Base-by-base conservation (phyloP, 768 basidiomycete species). In the Rhizopogon sp. region DNA sequence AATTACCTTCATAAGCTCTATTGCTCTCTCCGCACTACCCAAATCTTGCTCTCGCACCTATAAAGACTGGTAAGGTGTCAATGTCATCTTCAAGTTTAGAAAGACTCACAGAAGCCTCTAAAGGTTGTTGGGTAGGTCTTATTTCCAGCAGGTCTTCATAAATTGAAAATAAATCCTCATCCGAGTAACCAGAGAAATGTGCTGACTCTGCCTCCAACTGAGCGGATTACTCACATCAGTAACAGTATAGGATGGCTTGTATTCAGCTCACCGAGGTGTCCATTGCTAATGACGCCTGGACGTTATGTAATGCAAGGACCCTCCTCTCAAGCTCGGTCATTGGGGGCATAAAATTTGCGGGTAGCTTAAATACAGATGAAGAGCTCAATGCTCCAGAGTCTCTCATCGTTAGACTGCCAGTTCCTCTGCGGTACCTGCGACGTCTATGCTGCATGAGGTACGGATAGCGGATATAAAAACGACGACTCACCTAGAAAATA, bases 1-100 rank as follows among this genome's bases (percentile, higher is more conserved):
- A 60, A 67, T 55, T 13, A 77, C 80, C 66, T 70, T 65, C 79
- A 87, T 85, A 1, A 90, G 67, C 16, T 73, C 66, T 7, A 90
- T 63, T 2, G 77, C 72, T 2, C 63, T 60, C 58, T 84, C 78
- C 1, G 81, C 84, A 1, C 79, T 76, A 25, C 69, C 62, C 0
- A 61, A 60, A 58, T 90, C 87, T 3, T 70, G 63, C 17, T 71
- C 66, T 16, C 71, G 63, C 20, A 83, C 62, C 87, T 88, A 58
- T 0, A 42, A 37, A 57, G 40, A 43, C 33, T 54, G 25, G 9
- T 63, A 45, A 40, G 35, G 46, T 46, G 14, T 40, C 41, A 47
- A 7, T 6, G 5, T 20, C 43, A 10, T 5, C 40, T 54, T n/a
- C 13, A 43, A 40, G 39, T 13, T 33, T 35, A 14, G 35, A 7